Conservation (phyloP, 2,329 filamentous ascomycete species). For the Penicillium sp. region DNA sequence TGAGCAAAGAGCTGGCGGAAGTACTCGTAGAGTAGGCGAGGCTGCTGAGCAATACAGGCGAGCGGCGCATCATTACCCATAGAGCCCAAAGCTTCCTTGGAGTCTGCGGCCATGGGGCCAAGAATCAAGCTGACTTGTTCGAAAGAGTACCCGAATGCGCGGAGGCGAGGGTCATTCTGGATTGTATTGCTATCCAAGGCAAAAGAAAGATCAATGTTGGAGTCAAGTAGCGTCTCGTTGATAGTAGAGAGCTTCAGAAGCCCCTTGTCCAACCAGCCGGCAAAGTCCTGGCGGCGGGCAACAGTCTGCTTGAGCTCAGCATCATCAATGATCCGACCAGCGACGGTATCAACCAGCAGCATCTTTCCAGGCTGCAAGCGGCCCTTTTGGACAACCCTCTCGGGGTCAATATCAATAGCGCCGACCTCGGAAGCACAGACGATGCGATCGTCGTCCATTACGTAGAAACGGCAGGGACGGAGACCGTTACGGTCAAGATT, state of each 20-base stretch:
- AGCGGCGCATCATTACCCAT: conserved; percentile 97
- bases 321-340: conserved; percentile 91
- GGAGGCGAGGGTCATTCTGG: conserved; percentile 79
- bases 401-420: conserved; percentile 86
- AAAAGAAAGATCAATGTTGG: conserved; percentile 61
- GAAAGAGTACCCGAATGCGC: conserved; percentile 89
- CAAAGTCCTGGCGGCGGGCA: conserved; percentile 82
- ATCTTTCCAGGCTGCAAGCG: conserved; percentile 92
- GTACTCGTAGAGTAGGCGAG: conserved; percentile 88
- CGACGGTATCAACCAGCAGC: conserved; percentile 89
- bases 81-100: conserved; percentile 93
- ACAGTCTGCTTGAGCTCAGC: conserved; percentile 86
- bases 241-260: conserved; percentile 78
- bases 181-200: conserved; percentile 67
- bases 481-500: conserved; percentile 95
- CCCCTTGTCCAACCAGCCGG: conserved; percentile 81
- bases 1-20: conserved; percentile 97
- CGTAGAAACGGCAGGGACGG: conserved; percentile 92
- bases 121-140: conserved; percentile 91
- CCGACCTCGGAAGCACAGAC: conserved; percentile 97
- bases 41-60: conserved; percentile 84
- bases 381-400: conserved; percentile 87
- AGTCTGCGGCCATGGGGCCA: conserved; percentile 93
- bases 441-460: conserved; percentile 94
- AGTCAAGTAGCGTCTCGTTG: conserved; percentile 58